Base-by-base conservation (phyloP, 2,329 filamentous ascomycete genomes). In the Claviceps pusilla region DNA sequence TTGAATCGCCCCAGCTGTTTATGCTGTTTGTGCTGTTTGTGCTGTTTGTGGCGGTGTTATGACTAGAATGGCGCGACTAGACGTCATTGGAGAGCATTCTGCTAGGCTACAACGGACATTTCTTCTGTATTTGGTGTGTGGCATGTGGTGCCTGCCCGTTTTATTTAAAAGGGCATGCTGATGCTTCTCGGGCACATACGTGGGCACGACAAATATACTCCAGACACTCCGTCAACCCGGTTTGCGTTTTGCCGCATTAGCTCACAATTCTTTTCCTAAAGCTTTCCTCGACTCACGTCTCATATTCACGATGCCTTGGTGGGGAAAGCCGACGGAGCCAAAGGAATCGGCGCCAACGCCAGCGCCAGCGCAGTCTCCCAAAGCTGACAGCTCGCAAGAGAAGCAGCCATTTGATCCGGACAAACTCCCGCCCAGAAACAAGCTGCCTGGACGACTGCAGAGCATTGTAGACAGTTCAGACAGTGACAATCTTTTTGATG, bases 401-500 rank as follows among this genome's bases (percentile, higher is more conserved):
- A 60, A 58, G 16, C 59, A 67, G n/a, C 56, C 63, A 4, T 72
- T 74, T 61, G 70, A 76, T 54, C 69, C 72, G 10, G 60, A 71
- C 55, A 76, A 73, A 61, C 73, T 78, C 16, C 75, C 76, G 1
- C 63, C 69, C 5, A 65, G 68, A 39, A 70, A 75, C 58, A 75
- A 78, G 66, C 74, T 84, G 12, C 77, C 79, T 1, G 68, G 69
- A 50, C 68, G 65, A n/a, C 65, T 83, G 51, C 79, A 83, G 62
- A 76, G 72, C 50, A 76, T 83, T 41, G 66, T 83, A 29, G 78
- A 83, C 59, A 73, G 76, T 59, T 68, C 73, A 3, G 78, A 82
- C 55, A 73, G 73, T 48, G 76, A 95, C 10, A 83, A 81, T 62
- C 82, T 89, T 62, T 87, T 87, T 68, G 86, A 89, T 56, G 80